Conservation (phyloP, 352 stramenopile genomes). For the Globisporangium sylvaticum region DNA sequence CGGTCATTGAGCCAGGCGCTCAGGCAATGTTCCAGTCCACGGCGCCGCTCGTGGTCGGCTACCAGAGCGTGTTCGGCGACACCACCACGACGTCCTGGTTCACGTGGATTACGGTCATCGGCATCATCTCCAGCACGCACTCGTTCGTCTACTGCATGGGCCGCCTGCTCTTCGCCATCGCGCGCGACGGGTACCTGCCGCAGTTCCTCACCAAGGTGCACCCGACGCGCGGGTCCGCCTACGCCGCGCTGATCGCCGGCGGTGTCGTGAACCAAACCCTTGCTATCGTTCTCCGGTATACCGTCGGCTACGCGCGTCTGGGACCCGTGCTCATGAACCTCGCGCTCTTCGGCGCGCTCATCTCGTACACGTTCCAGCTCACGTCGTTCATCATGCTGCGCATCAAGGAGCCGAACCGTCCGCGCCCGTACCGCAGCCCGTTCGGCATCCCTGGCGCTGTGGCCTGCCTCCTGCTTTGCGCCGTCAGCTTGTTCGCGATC, state of each 20-base stretch:
- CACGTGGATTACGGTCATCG: slow-evolving; percentile 61
- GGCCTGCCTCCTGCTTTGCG: slow-evolving; percentile 43
- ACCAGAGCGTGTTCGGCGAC: slow-evolving; percentile 73
- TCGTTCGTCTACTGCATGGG: slow-evolving; percentile 77
- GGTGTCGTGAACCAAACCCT: slow-evolving; percentile 34
- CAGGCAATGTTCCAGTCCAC: slow-evolving; percentile 27
- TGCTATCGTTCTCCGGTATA: slow-evolving; percentile 50
- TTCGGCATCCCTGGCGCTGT: slow-evolving; percentile 52
- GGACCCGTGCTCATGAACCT: slow-evolving; percentile 68
- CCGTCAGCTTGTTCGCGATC: slow-evolving; percentile 48
- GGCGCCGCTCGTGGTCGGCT: slow-evolving; percentile 51
- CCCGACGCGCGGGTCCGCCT: slow-evolving; percentile 33
- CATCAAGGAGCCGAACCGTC: slow-evolving; percentile 38
- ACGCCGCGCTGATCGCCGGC: slow-evolving; percentile 41
- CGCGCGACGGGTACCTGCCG: slow-evolving; percentile 54
- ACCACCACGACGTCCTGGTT: slow-evolving; percentile 53
- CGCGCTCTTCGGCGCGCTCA: slow-evolving; percentile 47
- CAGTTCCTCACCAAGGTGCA: slow-evolving; percentile 52
- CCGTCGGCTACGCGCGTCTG: slow-evolving; percentile 52
- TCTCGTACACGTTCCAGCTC: slow-evolving; percentile 68
- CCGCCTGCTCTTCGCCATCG: slow-evolving; percentile 55
- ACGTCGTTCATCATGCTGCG: slow-evolving; percentile 58
- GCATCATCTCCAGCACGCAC: slow-evolving; percentile 54
- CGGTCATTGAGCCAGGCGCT: slow-evolving; percentile 46
- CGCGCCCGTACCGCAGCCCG: slow-evolving; percentile 48